Evolutionary conservation across 345 rosid genomes (phyloP), one percentile per base, ranked within the genome.

Genomic region (Salix brachista): DNA sequence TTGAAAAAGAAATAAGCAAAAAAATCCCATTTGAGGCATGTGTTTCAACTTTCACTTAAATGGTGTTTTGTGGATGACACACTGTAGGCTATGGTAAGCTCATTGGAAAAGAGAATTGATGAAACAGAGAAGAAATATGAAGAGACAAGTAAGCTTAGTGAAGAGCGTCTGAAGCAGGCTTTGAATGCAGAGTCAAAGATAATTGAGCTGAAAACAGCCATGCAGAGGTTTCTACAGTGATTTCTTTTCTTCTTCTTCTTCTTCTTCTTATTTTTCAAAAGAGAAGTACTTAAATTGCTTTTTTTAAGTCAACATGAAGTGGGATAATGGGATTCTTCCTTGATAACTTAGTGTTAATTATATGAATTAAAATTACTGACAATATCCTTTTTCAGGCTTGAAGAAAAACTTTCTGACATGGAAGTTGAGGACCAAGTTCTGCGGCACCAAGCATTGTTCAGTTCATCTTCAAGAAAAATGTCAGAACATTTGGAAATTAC

Each of bases 141-240:
- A 75, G 95, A 90, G 85, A 92, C 97, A 1, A 85, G 68, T 81
- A 93, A 74, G 77, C 77, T 91, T 37, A 92, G 99, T 78, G 97
- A 92, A 84, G 98, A 94, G 85, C 87, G 99, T 78, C 77, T 96
- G 79, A 90, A 89, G 85, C 99, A 92, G 87, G 95, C 97, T 52
- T 70, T 88, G 86, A 97, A 94, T 12, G 97, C 98, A 25, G 98
- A 94, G 81, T 87, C 97, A 44, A 96, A 91, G 83, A 85, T 94
- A 73, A 87, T 79, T 70, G 89, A 90, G 80, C 77, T 96, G 88
- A 94, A 96, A 86, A 91, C 90, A 64, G 86, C 88, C 73, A 91
- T 96, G 97, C 94, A 89, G 71, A 94, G 88, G 99, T 96, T 71
- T 66, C 32, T 21, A 56, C 46, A 28, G 5, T 36, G 48, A 46